Conservation (phyloP, 2,329 filamentous ascomycete species). For the Claviceps spartinae region DNA sequence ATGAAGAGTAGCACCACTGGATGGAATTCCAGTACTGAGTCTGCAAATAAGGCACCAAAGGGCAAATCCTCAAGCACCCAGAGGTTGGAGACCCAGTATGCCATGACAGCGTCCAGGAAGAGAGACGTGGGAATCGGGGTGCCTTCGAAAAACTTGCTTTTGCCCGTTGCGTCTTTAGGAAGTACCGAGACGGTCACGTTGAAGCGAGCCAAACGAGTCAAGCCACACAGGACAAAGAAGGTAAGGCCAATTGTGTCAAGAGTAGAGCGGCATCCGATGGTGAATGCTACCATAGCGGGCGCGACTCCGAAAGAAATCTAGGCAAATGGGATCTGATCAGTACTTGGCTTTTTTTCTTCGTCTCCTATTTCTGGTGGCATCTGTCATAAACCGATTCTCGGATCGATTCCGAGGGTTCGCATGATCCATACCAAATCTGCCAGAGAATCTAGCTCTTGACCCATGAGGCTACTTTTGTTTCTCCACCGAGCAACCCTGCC, state of each 20-base stretch:
- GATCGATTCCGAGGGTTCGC: background rate
- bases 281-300: constrained; percentile 76
- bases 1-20: constrained; percentile 71
- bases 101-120: constrained; percentile 70
- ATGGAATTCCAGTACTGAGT: constrained; percentile 67
- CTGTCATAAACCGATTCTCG: background rate
- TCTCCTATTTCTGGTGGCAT: background rate
- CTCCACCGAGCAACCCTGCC: constrained; percentile 94
- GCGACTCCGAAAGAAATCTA: constrained; percentile 93
- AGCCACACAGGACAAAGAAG: constrained; percentile 88
- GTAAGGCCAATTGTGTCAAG: constrained; percentile 68
- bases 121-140: constrained; percentile 90
- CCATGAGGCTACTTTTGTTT: constrained; percentile 95
- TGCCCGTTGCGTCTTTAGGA: constrained; percentile 83
- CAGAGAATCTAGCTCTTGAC: constrained; percentile 89
- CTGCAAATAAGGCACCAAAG: constrained; percentile 53
- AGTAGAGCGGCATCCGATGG: constrained; percentile 72
- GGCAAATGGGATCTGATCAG: background rate
- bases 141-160: constrained; percentile 92
- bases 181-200: constrained; percentile 86
- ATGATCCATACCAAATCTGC: constrained; percentile 65
- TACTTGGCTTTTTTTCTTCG: background rate
- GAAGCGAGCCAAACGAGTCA: constrained; percentile 89
- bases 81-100: constrained; percentile 71
- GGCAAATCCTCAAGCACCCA: constrained; percentile 74